A percentile compares a stretch with the other conserved stretches of the same genome.
Evolutionary conservation across 768 basidiomycete genomes (phyloP).

Genomic region (Auricularia sp.): DNA sequence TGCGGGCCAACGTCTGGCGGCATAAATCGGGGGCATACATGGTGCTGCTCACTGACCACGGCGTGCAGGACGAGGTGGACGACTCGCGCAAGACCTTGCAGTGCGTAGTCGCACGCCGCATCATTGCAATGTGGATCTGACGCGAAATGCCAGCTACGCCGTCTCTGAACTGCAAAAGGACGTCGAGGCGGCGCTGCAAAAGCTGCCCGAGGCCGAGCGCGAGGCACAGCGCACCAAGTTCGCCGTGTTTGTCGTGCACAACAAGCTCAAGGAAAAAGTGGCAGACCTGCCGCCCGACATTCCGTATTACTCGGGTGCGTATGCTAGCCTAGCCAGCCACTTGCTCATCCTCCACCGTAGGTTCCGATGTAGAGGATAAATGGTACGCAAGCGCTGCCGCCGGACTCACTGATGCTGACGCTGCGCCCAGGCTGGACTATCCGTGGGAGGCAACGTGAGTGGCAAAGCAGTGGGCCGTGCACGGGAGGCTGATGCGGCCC

Average conservation of each 20-base stretch:
- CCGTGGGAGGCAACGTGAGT: constrained; percentile 74
- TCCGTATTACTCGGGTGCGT: constrained; percentile 31
- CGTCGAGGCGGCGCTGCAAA: constrained; percentile 59
- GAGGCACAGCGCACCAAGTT: constrained; percentile 72
- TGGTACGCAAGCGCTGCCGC: constrained; percentile 40
- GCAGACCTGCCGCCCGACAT: constrained; percentile 59
- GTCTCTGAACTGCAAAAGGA: constrained; percentile 84
- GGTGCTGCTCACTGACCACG: not conserved
- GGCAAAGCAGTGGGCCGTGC: not conserved
- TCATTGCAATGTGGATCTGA: not conserved
- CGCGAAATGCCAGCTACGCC: constrained; percentile 55
- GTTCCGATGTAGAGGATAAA: constrained; percentile 61
- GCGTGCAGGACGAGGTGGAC: constrained; percentile 70
- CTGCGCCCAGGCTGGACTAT: constrained; percentile 58
- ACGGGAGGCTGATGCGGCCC: not conserved
- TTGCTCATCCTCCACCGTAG: constrained; percentile 53
- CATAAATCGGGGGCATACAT: no score
- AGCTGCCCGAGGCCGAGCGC: constrained; percentile 61
- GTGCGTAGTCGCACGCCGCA: constrained; percentile 33
- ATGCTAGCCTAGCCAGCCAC: constrained; percentile 1
- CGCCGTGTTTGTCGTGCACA: constrained; percentile 89
- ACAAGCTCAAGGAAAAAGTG: constrained; percentile 83
- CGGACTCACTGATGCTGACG: constrained; percentile 4
- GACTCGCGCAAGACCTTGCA: constrained; percentile 83
- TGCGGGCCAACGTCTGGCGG: no score